These are phyloP conservation scores for Aspergillus arachidicola DNA, from an alignment of 2,329 filamentous ascomycete species.

Conservation along the genomic window DNA sequence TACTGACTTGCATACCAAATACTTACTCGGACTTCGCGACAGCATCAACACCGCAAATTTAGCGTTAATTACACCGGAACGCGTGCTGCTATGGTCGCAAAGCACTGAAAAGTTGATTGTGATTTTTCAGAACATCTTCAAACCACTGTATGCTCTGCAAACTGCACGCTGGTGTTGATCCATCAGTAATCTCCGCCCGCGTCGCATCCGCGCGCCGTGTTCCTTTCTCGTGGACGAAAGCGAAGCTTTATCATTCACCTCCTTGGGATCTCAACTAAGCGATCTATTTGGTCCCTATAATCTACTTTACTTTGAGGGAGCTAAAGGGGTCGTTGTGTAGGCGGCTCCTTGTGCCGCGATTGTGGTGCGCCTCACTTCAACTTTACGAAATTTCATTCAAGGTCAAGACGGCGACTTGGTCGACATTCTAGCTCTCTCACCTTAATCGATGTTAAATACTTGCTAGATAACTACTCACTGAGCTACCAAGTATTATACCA, in stretches of 20 bases:
- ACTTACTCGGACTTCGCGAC: neutral
- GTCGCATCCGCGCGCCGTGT: constrained; percentile 9
- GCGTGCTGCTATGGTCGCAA: neutral
- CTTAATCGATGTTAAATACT: neutral
- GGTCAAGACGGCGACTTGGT: neutral
- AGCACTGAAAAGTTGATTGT: neutral
- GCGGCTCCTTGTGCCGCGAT: neutral
- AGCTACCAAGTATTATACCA: neutral
- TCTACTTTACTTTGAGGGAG: neutral
- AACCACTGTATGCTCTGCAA: neutral
- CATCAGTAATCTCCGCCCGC: neutral
- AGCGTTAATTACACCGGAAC: neutral
- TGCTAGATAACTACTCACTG: neutral
- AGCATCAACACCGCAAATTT: neutral
- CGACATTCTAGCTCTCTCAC: neutral
- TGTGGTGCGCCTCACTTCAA: neutral
- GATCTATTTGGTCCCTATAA: neutral
- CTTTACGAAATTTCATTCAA: neutral
- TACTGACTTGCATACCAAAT: constrained; percentile 2
- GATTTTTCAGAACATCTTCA: neutral
- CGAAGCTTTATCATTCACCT: neutral
- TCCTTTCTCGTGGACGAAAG: neutral
- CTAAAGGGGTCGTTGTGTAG: neutral
- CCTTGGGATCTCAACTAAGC: neutral
- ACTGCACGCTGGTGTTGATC: neutral